Percentiles rank a stretch among this genome's conserved stretches.
These are phyloP conservation scores for Amylocarpus encephaloides DNA, from an alignment of 2,329 filamentous ascomycete genomes.

Conservation along the genomic window DNA sequence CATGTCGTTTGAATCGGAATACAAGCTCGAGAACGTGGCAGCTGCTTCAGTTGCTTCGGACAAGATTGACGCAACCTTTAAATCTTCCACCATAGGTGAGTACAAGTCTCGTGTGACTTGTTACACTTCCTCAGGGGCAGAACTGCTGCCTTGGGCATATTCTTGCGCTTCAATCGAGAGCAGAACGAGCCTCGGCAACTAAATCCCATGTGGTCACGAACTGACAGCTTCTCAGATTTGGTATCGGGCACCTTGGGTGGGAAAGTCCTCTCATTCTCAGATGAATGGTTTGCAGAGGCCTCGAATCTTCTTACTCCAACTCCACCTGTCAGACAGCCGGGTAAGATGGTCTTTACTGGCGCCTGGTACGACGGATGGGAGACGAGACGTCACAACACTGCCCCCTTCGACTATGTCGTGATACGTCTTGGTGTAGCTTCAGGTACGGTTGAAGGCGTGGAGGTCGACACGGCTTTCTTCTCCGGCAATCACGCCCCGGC, in stretches of 20 bases:
- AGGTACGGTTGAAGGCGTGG: constrained; percentile 65
- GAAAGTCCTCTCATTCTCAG: constrained; percentile 58
- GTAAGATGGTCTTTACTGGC: constrained; percentile 63
- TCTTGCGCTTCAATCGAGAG: no score
- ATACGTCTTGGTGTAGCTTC: constrained; percentile 62
- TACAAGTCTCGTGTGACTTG: constrained; percentile 9
- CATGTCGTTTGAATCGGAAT: constrained; percentile 39
- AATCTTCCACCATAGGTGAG: constrained; percentile 56
- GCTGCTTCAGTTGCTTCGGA: constrained; percentile 43
- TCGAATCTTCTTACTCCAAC: constrained; percentile 58
- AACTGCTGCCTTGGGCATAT: no score
- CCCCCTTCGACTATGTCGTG: constrained; percentile 61
- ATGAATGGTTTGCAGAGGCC: constrained; percentile 64
- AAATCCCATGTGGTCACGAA: neutral
- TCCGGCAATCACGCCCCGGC: constrained; percentile 76
- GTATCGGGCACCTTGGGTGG: constrained; percentile 56
- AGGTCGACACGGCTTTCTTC: constrained; percentile 78
- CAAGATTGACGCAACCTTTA: constrained; percentile 55
- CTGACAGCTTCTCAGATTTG: constrained; percentile 43
- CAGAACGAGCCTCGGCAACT: neutral
- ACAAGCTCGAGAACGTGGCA: constrained; percentile 50
- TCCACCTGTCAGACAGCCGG: constrained; percentile 54
- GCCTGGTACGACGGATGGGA: constrained; percentile 70
- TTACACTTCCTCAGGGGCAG: no score
- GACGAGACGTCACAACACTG: constrained; percentile 58